Conservation (phyloP, 345 rosid genomes). For the Physaria fendleri region DNA sequence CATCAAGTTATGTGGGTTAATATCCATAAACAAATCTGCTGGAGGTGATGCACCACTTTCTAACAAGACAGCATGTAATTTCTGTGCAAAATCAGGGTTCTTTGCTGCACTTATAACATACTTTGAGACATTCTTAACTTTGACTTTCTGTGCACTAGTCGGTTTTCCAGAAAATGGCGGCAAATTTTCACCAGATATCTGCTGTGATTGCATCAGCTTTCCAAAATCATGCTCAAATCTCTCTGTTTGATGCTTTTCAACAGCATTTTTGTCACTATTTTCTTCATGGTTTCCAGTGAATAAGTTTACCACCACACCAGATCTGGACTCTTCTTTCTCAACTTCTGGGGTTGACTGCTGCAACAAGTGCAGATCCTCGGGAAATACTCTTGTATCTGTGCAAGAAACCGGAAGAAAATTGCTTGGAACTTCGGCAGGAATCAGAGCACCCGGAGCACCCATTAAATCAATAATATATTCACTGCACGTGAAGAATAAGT, state of each 20-base stretch:
- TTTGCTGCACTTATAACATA: constrained; percentile 91
- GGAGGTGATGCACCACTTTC: constrained; percentile 95
- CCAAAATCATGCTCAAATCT: constrained; percentile 64
- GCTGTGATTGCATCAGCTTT: constrained; percentile 45
- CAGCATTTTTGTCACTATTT: constrained; percentile 28
- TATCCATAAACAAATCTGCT: constrained; percentile 63
- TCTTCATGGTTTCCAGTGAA: constrained; percentile 35
- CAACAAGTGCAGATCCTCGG: constrained; percentile 35
- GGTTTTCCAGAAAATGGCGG: constrained; percentile 40
- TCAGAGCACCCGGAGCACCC: constrained; percentile 96
- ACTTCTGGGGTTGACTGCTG: constrained; percentile 28
- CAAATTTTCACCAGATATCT: constrained; percentile 36
- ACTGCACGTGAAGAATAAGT: constrained; percentile 42
- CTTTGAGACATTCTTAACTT: constrained; percentile 78
- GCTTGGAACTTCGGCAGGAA: constrained; percentile 86
- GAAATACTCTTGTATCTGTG: constrained; percentile 40
- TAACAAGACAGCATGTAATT: constrained; percentile 76
- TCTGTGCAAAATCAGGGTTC: constrained; percentile 87
- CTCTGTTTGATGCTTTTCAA: constrained; percentile 47
- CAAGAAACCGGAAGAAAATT: constrained; percentile 50
- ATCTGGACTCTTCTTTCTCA: constrained; percentile 33
- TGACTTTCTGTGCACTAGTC: constrained; percentile 61
- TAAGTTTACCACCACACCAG: constrained; percentile 13
- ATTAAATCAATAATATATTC: constrained; percentile 92
- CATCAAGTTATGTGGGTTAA: constrained; percentile 42